A percentile compares a stretch with the other conserved stretches of the same genome.
Conservation (phyloP, 2,329 filamentous ascomycete species). For the Phialemoniopsis sp. region DNA sequence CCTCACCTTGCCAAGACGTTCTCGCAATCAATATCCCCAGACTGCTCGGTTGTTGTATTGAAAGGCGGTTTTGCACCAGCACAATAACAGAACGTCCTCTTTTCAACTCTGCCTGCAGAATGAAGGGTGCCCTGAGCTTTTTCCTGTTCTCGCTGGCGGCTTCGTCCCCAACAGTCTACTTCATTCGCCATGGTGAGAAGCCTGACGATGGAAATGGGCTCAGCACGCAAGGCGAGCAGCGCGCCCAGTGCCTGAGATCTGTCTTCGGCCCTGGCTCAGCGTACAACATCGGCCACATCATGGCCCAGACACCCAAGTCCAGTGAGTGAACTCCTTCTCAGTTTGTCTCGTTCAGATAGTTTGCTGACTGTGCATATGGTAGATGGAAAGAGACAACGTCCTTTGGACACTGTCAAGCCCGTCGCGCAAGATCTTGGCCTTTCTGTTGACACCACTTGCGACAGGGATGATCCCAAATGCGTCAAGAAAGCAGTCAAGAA, state of each 20-base stretch:
- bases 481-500: slow-evolving; percentile 43
- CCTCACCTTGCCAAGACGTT: too few species aligned
- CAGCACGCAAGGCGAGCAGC: slow-evolving; percentile 43
- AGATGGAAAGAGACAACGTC: slow-evolving; percentile 48
- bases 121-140: too few species aligned
- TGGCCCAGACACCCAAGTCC: slow-evolving; percentile 49
- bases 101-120: too few species aligned
- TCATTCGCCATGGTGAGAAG: slow-evolving; percentile 64
- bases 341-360: too few species aligned
- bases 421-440: slow-evolving; percentile 51
- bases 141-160: too few species aligned
- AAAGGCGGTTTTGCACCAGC: too few species aligned
- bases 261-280: slow-evolving; percentile 48
- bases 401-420: slow-evolving; percentile 53
- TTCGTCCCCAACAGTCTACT: slow-evolving; percentile 46
- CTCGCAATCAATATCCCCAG: too few species aligned
- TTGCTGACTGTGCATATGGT: background rate
- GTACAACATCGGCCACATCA: slow-evolving; percentile 55
- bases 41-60: too few species aligned
- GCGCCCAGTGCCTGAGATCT: slow-evolving; percentile 53
- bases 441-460: slow-evolving; percentile 49
- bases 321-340: slow-evolving; percentile 20
- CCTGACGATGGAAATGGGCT: slow-evolving; percentile 46
- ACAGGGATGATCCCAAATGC: slow-evolving; percentile 50
- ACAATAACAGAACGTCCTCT: too few species aligned